A percentile compares a stretch with the other conserved stretches of the same genome.
phyloP scores from a whole-genome alignment of 2,329 filamentous ascomycete species.

The Triangularia setosa region DNA sequence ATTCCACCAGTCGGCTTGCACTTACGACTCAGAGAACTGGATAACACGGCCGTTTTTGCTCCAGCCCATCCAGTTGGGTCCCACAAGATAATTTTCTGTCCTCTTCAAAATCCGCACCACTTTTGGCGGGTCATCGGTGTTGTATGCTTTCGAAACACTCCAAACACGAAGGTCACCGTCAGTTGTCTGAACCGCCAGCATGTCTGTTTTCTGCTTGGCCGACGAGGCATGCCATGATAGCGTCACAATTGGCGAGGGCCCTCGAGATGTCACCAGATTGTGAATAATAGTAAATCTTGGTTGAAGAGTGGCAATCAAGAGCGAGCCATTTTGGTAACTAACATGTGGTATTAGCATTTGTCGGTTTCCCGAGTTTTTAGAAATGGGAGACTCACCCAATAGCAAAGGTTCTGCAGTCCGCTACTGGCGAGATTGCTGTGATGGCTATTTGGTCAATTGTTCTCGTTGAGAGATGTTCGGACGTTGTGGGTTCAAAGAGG shows the following conservation, averaged over 20 bases:
- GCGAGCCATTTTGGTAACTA: constrained; percentile 92
- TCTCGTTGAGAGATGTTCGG: constrained; percentile 84
- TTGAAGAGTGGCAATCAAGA: constrained; percentile 82
- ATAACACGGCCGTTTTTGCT: constrained; percentile 96
- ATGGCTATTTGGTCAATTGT: constrained; percentile 92
- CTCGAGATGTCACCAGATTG: constrained; percentile 78
- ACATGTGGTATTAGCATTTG: constrained; percentile 6
- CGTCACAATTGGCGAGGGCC: constrained; percentile 81
- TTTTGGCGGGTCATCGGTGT: constrained; percentile 71
- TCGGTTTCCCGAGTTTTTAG: not conserved
- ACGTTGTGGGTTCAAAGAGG: constrained; percentile 87
- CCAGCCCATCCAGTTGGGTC: constrained; percentile 96
- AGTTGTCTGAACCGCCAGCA: constrained; percentile 88
- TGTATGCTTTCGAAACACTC: constrained; percentile 83
- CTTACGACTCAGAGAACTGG: constrained; percentile 86
- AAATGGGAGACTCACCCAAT: constrained; percentile 65
- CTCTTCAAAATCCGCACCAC: constrained; percentile 84
- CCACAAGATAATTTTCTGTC: constrained; percentile 66
- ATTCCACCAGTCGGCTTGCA: constrained; percentile 25
- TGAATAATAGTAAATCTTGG: constrained; percentile 92
- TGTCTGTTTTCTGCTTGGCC: constrained; percentile 92
- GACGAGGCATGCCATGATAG: constrained; percentile 96
- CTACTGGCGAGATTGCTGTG: constrained; percentile 83
- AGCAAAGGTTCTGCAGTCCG: constrained; percentile 90
- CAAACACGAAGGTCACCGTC: constrained; percentile 93